Base-by-base conservation (phyloP, 2,329 filamentous ascomycete genomes). In the Paramyrothecium roridum region DNA sequence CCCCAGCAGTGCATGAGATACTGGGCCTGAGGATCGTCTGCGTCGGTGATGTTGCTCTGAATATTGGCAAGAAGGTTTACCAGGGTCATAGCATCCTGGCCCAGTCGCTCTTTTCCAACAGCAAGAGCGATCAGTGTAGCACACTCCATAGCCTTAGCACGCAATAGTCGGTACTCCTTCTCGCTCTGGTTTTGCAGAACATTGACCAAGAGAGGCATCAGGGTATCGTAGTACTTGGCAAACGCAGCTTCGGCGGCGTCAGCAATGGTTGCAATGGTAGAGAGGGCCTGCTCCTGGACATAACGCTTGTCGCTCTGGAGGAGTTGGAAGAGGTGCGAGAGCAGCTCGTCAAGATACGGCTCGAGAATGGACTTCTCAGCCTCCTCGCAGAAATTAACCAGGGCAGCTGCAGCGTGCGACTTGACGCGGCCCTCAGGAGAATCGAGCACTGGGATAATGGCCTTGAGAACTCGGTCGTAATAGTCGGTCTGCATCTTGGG, bases 1-100 rank as follows among this genome's bases (percentile, higher is more conserved):
- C 95, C 95, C 95, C 95, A 99, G 77, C 95, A 99, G 80, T 99
- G 95, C 75, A 99, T 90, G 37, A 99, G 82, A 71, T 99, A 99
- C 66, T 96, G 93, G 17, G 92, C 90, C 73, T 99, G 95, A 43
- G 95, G 95, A 68, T 99, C 95, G 65, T 99, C 95, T 1, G 92
- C 77, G 65, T 99, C 95, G 4, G 87, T 88, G 59, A 98, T 95
- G 67, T 83, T 88, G 63, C 86, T 81, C 72, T 99, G 95, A 55
- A 98, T 96, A 59, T 84, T 86, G 52, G 90, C 93, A 52, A 99
- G 81, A 21, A 97, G 82, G 65, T 96, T 87, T 20, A 98, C 93
- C 45, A 99, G 80, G 46, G 86, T 89, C 75, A 95, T 81, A 3
- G 93, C 93, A 74, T 99, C 93, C 60, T 84, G 81, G 11, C 91